Conservation (phyloP, 2,329 filamentous ascomycete species). For the Coniochaeta sp. region DNA sequence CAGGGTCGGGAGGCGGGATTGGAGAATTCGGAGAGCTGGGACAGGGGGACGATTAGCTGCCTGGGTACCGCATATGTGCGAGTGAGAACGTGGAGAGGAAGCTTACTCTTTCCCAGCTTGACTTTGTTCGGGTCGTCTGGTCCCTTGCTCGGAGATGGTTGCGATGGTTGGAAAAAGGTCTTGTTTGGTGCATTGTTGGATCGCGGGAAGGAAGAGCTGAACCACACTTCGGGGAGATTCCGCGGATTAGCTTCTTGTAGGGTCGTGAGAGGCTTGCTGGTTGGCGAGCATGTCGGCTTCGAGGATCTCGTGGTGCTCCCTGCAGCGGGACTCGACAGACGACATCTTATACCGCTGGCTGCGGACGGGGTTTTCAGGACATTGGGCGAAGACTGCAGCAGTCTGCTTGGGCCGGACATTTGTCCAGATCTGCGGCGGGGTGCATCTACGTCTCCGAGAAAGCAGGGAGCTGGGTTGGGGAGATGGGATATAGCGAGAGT, state of each 20-base stretch:
- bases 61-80: too few relatives aligned
- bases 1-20: constrained; percentile 59
- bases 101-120: constrained; percentile 56
- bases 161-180: constrained; percentile 9
- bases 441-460: not conserved
- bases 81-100: too few relatives aligned
- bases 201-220: constrained; percentile 29
- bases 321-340: constrained; percentile 4
- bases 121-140: constrained; percentile 51
- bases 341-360: not conserved
- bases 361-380: not conserved
- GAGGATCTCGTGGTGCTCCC: not conserved
- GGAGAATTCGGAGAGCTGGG: constrained; percentile 55
- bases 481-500: not conserved
- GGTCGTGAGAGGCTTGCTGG: constrained; percentile 10
- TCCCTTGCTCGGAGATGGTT: constrained; percentile 22
- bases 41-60: too few relatives aligned
- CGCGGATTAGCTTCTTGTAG: constrained; percentile 16
- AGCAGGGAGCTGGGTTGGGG: not conserved
- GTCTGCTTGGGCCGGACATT: constrained; percentile 1
- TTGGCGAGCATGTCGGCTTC: constrained; percentile 8
- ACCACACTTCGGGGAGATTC: constrained; percentile 32
- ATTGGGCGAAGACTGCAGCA: not conserved
- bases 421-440: not conserved
- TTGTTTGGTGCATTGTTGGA: constrained; percentile 8